A percentile compares a stretch with the other conserved stretches of the same genome.
Conservation (phyloP, 208 protist species). For the Wallacemonas sp. region DNA sequence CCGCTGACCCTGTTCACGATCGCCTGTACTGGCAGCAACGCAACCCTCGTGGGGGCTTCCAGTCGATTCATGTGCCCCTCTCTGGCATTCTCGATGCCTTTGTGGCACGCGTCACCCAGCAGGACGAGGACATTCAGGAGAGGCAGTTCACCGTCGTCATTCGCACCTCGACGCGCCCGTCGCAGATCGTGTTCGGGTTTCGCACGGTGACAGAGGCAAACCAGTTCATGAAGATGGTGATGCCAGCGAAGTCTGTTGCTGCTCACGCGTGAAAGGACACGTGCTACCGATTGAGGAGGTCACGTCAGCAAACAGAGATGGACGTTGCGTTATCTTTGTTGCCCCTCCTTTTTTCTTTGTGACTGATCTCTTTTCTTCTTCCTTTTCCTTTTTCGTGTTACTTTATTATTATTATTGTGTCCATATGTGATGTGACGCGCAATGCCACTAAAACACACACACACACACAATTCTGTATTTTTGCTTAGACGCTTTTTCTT, state of each 20-base stretch:
- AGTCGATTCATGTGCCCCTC: conserved; percentile 59
- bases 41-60: conserved; percentile 68
- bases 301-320: too few species aligned
- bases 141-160: conserved; percentile 59
- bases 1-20: conserved; percentile 55
- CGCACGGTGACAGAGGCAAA: conserved; percentile 49
- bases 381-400: background rate
- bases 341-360: conserved; percentile 17
- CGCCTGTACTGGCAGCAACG: conserved; percentile 72
- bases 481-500: background rate
- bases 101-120: conserved; percentile 39
- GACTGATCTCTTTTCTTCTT: background rate
- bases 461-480: conserved; percentile 8
- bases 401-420: too few species aligned
- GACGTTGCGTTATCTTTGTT: too few species aligned
- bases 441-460: too few species aligned
- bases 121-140: conserved; percentile 49
- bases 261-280: too few species aligned
- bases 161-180: conserved; percentile 64
- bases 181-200: conserved; percentile 86
- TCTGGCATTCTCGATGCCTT: conserved; percentile 44
- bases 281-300: too few species aligned
- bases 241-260: background rate
- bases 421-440: too few species aligned
- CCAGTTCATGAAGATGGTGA: conserved; percentile 40